Evolutionary conservation across 495 filamentous ascomycete species (phyloP).

Genomic region (Neurospora sp.): DNA sequence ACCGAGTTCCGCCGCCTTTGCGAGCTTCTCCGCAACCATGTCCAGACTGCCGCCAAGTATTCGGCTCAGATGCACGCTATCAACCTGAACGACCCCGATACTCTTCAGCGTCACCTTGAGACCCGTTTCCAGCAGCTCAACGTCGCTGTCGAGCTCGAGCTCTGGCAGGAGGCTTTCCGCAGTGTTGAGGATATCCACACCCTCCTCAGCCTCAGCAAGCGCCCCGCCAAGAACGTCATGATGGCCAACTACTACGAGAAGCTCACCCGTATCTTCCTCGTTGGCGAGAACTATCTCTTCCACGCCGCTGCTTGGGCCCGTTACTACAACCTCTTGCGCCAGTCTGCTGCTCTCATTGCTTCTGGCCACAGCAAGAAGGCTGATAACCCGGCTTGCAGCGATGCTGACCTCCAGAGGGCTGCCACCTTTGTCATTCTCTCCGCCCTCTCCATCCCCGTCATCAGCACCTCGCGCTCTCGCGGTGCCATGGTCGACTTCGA

Average conservation of each 20-base stretch:
- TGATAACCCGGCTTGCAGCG: conserved; percentile 81
- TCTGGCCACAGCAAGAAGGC: conserved; percentile 81
- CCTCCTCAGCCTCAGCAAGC: conserved; percentile 96
- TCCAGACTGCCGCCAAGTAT: conserved; percentile 98
- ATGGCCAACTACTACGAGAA: conserved; percentile 99
- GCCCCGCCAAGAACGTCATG: conserved; percentile 98
- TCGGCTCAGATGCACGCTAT: conserved; percentile 98
- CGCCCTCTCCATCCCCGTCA: conserved; percentile 92
- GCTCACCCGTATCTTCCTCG: conserved; percentile 93
- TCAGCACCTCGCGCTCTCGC: conserved; percentile 92
- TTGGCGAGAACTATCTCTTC: conserved; percentile 98
- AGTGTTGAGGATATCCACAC: conserved; percentile 99
- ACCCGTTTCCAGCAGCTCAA: conserved; percentile 98
- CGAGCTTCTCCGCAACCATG: conserved; percentile 95
- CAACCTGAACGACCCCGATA: conserved; percentile 95
- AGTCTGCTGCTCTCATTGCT: conserved; percentile 76
- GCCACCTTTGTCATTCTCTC: conserved; percentile 96
- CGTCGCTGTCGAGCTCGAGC: conserved; percentile 91
- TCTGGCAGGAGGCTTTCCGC: conserved; percentile 99
- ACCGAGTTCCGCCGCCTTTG: conserved; percentile 98
- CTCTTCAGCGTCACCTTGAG: conserved; percentile 90
- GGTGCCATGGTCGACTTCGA: conserved; percentile 95
- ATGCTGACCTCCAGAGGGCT: conserved; percentile 72
- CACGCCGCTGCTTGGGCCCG: conserved; percentile 94
- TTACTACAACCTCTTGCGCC: conserved; percentile 91